Percentiles rank a stretch among this genome's conserved stretches.
Conservation (phyloP, 768 basidiomycete species). For the Rossbeevera mucosa region DNA sequence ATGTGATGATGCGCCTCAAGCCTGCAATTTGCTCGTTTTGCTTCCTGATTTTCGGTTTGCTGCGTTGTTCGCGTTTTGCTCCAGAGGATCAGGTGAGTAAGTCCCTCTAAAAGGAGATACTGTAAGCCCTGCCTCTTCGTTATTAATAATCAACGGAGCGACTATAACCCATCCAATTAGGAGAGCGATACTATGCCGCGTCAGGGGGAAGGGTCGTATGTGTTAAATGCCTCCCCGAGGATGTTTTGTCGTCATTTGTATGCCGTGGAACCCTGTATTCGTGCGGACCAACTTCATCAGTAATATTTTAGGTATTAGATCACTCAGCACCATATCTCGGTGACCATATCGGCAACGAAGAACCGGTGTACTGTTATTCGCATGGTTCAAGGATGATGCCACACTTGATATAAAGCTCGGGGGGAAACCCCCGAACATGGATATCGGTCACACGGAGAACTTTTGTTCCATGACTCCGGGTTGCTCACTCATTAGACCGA, state of each 20-base stretch:
- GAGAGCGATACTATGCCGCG: background rate
- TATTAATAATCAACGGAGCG: background rate
- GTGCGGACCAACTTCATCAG: background rate
- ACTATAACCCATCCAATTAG: constrained; percentile 6
- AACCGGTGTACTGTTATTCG: background rate
- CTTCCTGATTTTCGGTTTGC: background rate
- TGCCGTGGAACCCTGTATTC: no score
- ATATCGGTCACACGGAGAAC: background rate
- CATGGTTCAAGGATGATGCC: constrained; percentile 15
- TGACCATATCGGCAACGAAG: background rate
- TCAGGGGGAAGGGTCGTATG: background rate
- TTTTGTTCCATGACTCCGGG: background rate
- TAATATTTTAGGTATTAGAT: background rate
- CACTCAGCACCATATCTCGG: background rate
- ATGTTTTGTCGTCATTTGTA: background rate
- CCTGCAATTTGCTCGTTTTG: background rate
- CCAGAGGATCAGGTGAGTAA: background rate
- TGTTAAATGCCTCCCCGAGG: background rate
- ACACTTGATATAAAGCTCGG: constrained; percentile 7
- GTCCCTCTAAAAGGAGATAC: background rate
- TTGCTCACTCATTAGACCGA: background rate
- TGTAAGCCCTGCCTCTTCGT: background rate
- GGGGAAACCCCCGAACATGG: background rate
- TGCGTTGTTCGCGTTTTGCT: background rate
- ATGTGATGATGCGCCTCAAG: background rate